phyloP scores from a whole-genome alignment of 2,329 filamentous ascomycete genomes.

The Penicillium occitanis region DNA sequence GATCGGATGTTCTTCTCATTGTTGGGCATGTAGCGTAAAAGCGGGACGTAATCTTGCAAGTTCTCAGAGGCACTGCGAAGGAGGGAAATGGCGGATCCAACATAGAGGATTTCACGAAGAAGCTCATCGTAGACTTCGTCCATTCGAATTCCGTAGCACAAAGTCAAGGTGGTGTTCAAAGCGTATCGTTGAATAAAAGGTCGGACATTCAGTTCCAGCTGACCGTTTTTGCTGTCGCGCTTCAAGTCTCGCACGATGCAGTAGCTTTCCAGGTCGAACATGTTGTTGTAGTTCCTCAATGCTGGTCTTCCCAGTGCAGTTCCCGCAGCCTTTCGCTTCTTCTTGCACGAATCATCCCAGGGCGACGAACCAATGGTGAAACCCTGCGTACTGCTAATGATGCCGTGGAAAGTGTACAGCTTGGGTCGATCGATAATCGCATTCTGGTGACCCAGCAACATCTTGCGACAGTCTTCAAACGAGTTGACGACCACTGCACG shows the following conservation, averaged over 20 bases:
- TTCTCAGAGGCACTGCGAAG: slow-evolving; percentile 77
- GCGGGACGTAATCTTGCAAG: slow-evolving; percentile 74
- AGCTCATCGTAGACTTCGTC: slow-evolving; percentile 65
- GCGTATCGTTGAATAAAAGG: slow-evolving; percentile 70
- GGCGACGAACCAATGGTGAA: slow-evolving; percentile 77
- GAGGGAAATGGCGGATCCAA: slow-evolving; percentile 71
- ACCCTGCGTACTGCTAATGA: slow-evolving; percentile 69
- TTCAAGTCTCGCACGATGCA: slow-evolving; percentile 65
- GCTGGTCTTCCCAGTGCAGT: slow-evolving; percentile 71
- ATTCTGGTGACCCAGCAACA: slow-evolving; percentile 72
- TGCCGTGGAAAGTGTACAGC: slow-evolving; percentile 73
- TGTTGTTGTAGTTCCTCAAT: slow-evolving; percentile 70
- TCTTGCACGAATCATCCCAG: slow-evolving; percentile 74
- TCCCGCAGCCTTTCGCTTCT: slow-evolving; percentile 68
- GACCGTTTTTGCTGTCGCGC: slow-evolving; percentile 59
- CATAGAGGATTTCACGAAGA: slow-evolving; percentile 69
- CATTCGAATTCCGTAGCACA: slow-evolving; percentile 74
- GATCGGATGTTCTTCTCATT: slow-evolving; percentile 58
- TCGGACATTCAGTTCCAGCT: slow-evolving; percentile 62
- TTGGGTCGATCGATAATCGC: slow-evolving; percentile 70
- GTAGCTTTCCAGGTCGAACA: slow-evolving; percentile 71
- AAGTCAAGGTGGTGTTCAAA: slow-evolving; percentile 68
- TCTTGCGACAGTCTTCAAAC: slow-evolving; percentile 64
- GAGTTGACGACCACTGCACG: slow-evolving; percentile 72
- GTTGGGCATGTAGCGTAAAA: slow-evolving; percentile 61